A percentile compares a stretch with the other conserved stretches of the same genome.
phyloP scores from a whole-genome alignment of 805 yeast genomes.

The Ogataea haglerorum region DNA sequence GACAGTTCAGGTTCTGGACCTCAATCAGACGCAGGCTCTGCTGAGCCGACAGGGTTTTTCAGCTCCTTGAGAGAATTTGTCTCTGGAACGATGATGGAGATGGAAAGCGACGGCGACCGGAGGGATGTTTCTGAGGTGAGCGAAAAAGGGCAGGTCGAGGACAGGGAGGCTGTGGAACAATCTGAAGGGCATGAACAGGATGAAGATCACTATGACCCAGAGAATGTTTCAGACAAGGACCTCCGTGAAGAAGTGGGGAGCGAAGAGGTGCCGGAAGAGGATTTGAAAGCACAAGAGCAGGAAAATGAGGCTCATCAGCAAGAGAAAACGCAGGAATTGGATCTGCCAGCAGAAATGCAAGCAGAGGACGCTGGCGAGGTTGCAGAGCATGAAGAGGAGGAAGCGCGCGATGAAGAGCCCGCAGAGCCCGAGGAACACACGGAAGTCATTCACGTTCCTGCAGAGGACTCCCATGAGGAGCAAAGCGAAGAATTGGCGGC shows the following conservation, averaged over 20 bases:
- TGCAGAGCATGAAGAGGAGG: no score
- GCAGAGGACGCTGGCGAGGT: no score
- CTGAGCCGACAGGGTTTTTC: slow-evolving; percentile 1
- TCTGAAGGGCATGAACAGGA: no score
- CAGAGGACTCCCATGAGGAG: not conserved
- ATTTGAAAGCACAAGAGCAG: not conserved
- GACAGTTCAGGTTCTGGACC: no score
- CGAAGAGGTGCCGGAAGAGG: not conserved
- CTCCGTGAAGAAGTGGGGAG: not conserved
- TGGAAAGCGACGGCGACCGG: slow-evolving; percentile 4
- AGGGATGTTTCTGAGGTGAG: not conserved
- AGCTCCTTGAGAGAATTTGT: slow-evolving; percentile 9
- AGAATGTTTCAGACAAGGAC: no score
- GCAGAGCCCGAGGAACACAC: not conserved
- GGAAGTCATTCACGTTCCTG: not conserved
- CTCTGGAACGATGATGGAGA: slow-evolving; percentile 14
- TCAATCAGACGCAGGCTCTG: not conserved
- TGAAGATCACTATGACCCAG: no score
- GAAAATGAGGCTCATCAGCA: not conserved
- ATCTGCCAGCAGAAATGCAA: no score
- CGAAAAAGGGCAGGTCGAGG: not conserved
- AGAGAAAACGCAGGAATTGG: not conserved
- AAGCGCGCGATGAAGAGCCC: no score
- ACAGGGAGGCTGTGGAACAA: not conserved
- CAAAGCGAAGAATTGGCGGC: not conserved